Base-by-base conservation (phyloP, 2,329 filamentous ascomycete genomes). In the Onygenales sp. region DNA sequence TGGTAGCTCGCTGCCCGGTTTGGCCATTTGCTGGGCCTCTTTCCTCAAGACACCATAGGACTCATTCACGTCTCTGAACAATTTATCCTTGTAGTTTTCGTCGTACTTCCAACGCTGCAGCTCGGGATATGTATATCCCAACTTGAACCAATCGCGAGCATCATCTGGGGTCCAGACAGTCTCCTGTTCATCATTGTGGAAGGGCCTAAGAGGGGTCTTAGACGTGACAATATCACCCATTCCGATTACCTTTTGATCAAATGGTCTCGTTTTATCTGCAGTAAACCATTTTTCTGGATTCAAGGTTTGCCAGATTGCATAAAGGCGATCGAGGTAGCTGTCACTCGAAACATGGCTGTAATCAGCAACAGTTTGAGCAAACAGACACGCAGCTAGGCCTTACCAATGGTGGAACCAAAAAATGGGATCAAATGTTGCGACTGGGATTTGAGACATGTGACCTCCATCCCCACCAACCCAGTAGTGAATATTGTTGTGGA, bases 401-500 rank as follows among this genome's bases (percentile, higher is more conserved):
- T 49, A 49, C 46, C 46, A 49, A 37, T 49, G 46, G 37, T 49
- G 46, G 34, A 49, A 31, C 46, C 46, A 49, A 40, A 49, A 49
- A 13, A 49, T 49, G 0, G 88, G 88, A 63, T 94, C 88, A 64
- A 89, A 93, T 0, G 85, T 80, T 1, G 87, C 86, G 57, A 86
- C 84, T n/a, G 83, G 81, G 32, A 84, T 81, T 65, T 81, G 85
- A 43, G 78, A 80, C 80, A 87, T 86, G 61, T 88, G 85, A 2
- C 86, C 85, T 40, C 77, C 75, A 54, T 69, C 67, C 52, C 77
- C 70, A 37, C 79, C 86, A 6, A 77, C 74, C 53, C 79, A 75
- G 37, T 77, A 45, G 31, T 78, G 75, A 42, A 77, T 68, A 46
- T 64, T 67, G 58, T 76, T 74, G 57, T 77, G 75, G 21, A 77